Base-by-base conservation (phyloP, 148 eudicot species). In the Salicornia ramosissima region DNA sequence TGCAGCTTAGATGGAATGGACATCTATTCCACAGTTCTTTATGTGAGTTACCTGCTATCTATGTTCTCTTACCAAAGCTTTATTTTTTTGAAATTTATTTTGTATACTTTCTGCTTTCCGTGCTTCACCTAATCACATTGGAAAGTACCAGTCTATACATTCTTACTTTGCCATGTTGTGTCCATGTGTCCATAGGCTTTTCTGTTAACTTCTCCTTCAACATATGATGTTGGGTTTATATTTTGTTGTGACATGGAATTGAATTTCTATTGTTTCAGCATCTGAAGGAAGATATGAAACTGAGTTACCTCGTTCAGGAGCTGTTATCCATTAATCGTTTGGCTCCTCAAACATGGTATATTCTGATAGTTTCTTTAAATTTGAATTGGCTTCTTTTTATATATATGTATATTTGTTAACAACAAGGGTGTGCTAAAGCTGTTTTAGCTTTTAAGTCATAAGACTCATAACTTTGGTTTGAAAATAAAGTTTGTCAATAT, bases 1-100 rank as follows among this genome's bases (percentile, higher is more conserved):
- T 89, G 86, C 80, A 88, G 91, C 79, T 88, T 94, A 75, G 99
- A 94, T 67, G 99, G 97, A 74, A 94, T 94, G 93, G 99, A 94
- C 84, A 73, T 88, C 34, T 86, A 94, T 78, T 94, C 99, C 31
- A 87, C 99, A 52, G 96, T 89, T 60, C 83, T 94, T 54, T 94
- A 84, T 87, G 99, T 94, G 80, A 94, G 99, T 80, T 71, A 9
- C 64, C 28, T 49, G 29, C 10, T 19, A 22, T 47, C 31, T 22
- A 51, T 33, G 28, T 25, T 25, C 51, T 33, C 36, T 61, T 18
- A n/a, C 40, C 31, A 1, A n/a, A 21, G 25, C n/a, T n/a, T n/a
- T 50, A 6, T 22, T 34, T 46, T 30, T 16, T n/a, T 15, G 10
- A 50, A 31, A 49, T 58, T 65, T 49, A 24, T 34, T 49, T 56